Evolutionary conservation across 2,329 filamentous ascomycete species (phyloP).

Genomic region (Apiospora koreana): DNA sequence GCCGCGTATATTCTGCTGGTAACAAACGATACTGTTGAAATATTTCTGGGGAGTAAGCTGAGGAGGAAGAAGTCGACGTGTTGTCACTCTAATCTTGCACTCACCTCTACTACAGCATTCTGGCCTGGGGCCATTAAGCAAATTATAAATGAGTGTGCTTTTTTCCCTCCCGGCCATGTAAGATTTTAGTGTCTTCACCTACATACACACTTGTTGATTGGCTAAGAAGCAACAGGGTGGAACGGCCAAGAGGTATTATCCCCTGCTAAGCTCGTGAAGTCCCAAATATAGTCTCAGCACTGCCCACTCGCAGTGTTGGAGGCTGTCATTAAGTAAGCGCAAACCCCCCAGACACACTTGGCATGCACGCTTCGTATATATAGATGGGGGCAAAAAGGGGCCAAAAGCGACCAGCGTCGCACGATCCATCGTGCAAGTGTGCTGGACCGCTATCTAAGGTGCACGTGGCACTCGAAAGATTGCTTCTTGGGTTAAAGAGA

Average conservation of each 20-base stretch:
- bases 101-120: neutral
- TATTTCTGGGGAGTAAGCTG: neutral
- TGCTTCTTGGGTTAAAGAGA: neutral
- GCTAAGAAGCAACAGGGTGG: neutral
- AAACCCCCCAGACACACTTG: neutral
- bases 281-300: slow-evolving; percentile 4
- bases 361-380: slow-evolving; percentile 3
- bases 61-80: neutral
- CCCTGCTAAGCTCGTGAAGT: neutral
- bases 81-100: neutral
- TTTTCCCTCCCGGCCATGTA: neutral
- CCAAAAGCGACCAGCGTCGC: neutral
- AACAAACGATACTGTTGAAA: neutral
- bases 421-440: neutral
- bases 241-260: neutral
- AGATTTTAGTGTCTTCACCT: neutral
- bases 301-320: neutral
- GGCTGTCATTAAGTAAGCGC: neutral
- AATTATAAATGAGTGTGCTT: neutral
- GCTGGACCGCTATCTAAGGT: neutral
- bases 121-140: neutral
- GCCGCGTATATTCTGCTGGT: neutral
- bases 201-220: neutral
- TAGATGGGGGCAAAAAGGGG: neutral
- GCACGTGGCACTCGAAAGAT: neutral